Evolutionary conservation across 345 rosid species (phyloP), one percentile per base, ranked within the genome.

Genomic region (Viola odorata): DNA sequence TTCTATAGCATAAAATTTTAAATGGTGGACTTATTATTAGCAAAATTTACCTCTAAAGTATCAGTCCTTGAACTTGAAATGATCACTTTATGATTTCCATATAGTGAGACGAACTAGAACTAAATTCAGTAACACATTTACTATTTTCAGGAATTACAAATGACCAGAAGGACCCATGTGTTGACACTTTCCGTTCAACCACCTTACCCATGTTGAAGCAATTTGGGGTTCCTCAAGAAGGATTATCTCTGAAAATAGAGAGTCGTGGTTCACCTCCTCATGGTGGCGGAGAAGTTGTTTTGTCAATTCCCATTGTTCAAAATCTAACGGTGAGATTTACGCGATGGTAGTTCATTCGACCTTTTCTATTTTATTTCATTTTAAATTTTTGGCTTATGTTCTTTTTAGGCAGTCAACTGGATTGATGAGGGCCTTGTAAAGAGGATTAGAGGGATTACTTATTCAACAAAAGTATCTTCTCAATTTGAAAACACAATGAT

Each of bases 401-500:
- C 55, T 75, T 53, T 62, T 60, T 82, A 91, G 99, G 85, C 90
- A 16, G 82, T 84, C 48, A 62, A 68, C 15, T 91, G 96, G 98
- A 65, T 75, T 12, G 91, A 95, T 48, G 96, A 88, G 75, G 98
- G 98, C 61, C 86, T 86, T 96, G 90, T 86, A 39, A 91, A 82
- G 78, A 86, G 82, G 81, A 91, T 95, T 68, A 86, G 99, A 75
- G 96, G 98, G 57, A 60, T 53, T 23, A 82, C 92, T 62, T 95
- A 85, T 76, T 91, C 97, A 36, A 58, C 89, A 65, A 85, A 75
- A 76, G 99, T 91, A 8, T 71, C 86, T 55, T 15, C 71, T 55
- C 88, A 84, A 71, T 83, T 84, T 75, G 99, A 91, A 73, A 81
- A 81, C 70, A 72, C 84, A 12, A 84, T 88, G 94, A 74, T 94